phyloP scores from a whole-genome alignment of 352 stramenopile genomes.

The Phytophthora sansomeana region DNA sequence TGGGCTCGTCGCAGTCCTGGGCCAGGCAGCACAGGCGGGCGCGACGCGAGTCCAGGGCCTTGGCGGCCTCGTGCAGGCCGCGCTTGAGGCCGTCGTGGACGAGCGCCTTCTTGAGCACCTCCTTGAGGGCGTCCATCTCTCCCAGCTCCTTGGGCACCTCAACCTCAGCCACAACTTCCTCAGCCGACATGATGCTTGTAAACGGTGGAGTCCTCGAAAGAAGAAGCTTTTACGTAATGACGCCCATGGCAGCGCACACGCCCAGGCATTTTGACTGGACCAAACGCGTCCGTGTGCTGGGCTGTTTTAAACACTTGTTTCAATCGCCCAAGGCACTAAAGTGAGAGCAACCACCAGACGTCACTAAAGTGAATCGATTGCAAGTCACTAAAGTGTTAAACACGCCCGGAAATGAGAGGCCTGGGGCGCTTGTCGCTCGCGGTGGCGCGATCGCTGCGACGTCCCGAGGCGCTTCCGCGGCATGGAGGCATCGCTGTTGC shows the following conservation, averaged over 20 bases:
- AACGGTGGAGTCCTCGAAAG: slow-evolving; percentile 49
- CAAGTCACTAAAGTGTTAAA: not conserved
- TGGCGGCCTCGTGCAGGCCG: slow-evolving; percentile 98
- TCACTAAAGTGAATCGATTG: slow-evolving; percentile 9
- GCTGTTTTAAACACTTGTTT: not conserved
- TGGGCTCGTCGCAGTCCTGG: slow-evolving; percentile 99
- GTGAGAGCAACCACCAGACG: not conserved
- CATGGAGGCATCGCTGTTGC: not conserved
- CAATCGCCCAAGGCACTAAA: not conserved
- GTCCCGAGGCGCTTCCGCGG: slow-evolving; percentile 12
- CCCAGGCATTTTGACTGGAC: slow-evolving; percentile 58
- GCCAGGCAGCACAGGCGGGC: slow-evolving; percentile 99
- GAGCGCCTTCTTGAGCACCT: slow-evolving; percentile 99
- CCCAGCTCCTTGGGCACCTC: slow-evolving; percentile 94
- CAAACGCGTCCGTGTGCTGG: slow-evolving; percentile 27
- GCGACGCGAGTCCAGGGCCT: slow-evolving; percentile 98
- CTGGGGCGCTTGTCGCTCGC: slow-evolving; percentile 25
- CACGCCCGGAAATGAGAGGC: slow-evolving; percentile 35
- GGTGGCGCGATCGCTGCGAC: slow-evolving; percentile 14
- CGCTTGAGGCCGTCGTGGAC: slow-evolving; percentile 99
- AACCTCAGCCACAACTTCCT: slow-evolving; percentile 93
- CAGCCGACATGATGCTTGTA: slow-evolving; percentile 87
- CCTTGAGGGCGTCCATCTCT: slow-evolving; percentile 97
- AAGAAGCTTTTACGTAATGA: slow-evolving; percentile 59
- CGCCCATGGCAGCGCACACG: not conserved